Base-by-base conservation (phyloP, 148 eudicot species). In the Vaccinium corymbosum region DNA sequence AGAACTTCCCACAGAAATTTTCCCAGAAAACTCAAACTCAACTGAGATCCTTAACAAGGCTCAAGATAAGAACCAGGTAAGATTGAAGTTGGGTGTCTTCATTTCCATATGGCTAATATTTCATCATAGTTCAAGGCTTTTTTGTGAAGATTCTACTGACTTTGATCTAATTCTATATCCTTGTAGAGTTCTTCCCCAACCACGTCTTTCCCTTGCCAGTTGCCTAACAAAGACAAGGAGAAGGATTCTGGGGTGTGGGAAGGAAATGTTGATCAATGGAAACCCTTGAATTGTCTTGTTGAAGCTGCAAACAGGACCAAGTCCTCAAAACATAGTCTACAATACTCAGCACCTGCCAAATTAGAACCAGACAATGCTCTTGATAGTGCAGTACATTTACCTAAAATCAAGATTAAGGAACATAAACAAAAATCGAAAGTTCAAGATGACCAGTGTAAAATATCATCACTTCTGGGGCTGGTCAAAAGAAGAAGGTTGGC, bases 271-370 rank as follows among this genome's bases (percentile, higher is more conserved):
- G 92, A 93, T 84, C 80, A 90, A 61, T 93, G 96, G 96, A 93
- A 91, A 87, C 94, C 96, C 49, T 90, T 93, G 83, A 91, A 91
- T 84, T 89, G 85, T 86, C 94, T 93, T 52, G 92, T 93, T 85
- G 96, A 93, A 85, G 96, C 92, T 82, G 96, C 96, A 70, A 93
- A 92, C 81, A 84, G 94, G 83, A 92, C 88, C 76, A 93, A 93
- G 81, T 86, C 88, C 81, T 86, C 92, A 35, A 93, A 90, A 86
- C 64, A 90, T 38, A 84, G 83, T 80, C 82, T 88, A 84, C 92
- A 86, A 85, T 90, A 89, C 82, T 83, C 86, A 70, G 70, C 86
- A 85, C 76, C 88, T 81, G 73, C 32, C 71, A 90, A 92, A 87
- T 32, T 82, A 64, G 91, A 92, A 32, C 85, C 87, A 7, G 74